Evolutionary conservation across 371 early-diverging fungal genomes (phyloP).

Genomic region (Mortierella sp.): DNA sequence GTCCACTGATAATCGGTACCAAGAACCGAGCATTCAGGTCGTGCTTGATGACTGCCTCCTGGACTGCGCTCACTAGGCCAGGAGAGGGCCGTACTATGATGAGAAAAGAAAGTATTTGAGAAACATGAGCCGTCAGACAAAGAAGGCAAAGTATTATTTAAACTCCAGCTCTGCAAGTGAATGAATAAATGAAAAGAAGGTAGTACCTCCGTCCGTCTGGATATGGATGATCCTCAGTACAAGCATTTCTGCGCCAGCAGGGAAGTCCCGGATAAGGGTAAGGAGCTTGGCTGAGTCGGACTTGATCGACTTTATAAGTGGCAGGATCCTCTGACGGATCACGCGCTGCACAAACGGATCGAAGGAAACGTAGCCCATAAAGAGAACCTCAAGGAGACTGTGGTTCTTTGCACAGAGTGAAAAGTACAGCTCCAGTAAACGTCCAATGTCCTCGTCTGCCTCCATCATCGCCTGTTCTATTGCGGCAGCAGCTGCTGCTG

Average conservation of each 20-base stretch:
- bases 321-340: conserved; percentile 74
- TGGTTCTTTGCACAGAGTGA: conserved; percentile 53
- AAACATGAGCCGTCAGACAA: background rate
- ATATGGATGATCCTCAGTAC: conserved; percentile 77
- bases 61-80: conserved; percentile 73
- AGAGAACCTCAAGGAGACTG: conserved; percentile 31
- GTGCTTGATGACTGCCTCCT: conserved; percentile 62
- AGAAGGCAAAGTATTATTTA: too few species aligned
- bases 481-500: conserved; percentile 1
- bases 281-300: conserved; percentile 72
- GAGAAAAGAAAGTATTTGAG: too few species aligned
- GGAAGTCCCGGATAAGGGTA: conserved; percentile 74
- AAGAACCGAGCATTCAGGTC: conserved; percentile 76
- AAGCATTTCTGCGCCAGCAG: conserved; percentile 79
- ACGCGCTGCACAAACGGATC: conserved; percentile 65
- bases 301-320: conserved; percentile 80
- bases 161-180: too few species aligned
- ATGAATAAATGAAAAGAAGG: background rate
- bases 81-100: conserved; percentile 62
- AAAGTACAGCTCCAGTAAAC: conserved; percentile 41
- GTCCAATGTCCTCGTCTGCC: conserved; percentile 48
- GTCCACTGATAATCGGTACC: conserved; percentile 71
- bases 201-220: conserved; percentile 77
- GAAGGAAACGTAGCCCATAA: conserved; percentile 26
- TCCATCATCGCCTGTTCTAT: conserved; percentile 13